Base-by-base conservation (phyloP, 768 basidiomycete genomes). In the Leccinum sublutescens region DNA sequence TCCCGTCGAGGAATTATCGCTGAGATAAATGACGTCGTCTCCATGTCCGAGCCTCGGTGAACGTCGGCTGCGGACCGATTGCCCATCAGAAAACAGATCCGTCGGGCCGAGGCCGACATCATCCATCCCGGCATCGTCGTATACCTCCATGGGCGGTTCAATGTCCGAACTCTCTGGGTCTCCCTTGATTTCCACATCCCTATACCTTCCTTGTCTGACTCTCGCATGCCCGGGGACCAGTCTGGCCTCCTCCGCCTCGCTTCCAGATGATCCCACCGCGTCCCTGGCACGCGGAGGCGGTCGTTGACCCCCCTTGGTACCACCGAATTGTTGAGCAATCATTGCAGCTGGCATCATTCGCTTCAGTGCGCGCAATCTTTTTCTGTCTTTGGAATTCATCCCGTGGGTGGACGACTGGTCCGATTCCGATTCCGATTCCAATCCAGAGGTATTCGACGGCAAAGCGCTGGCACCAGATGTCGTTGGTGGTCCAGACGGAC, bases 161-260 rank as follows among this genome's bases (percentile, higher is more conserved):
- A 73, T 67, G 34, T 82, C 80, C 23, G 81, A 81, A 71, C 85
- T 87, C 66, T 89, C 87, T 1, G 85, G 70, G 62, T 89, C 88
- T 7, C 87, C 88, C 61, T 74, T 81, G 54, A 89, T 77, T 6
- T 81, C 79, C 33, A 70, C 58, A 54, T 75, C 69, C 53, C 63
- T 73, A 7, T 75, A 68, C 27, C 70, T 69, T 21, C 75, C 66
- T 48, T 69, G 73, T 49, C 80, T 76, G 51, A 74, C 71, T 23
- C 79, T 76, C 23, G 83, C 79, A 62, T 82, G 77, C 3, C 87
- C 85, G 1, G 85, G 85, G 19, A 75, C 76, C 27, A 83, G 62
- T 6, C 78, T 78, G 12, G 68, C 71, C 11, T 74, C 75, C 51
- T 76, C 75, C 1, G 75, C 75, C 19, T 76, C 73, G 9, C 69